Conservation (phyloP, 345 rosid species). For the Ricinus communis region DNA sequence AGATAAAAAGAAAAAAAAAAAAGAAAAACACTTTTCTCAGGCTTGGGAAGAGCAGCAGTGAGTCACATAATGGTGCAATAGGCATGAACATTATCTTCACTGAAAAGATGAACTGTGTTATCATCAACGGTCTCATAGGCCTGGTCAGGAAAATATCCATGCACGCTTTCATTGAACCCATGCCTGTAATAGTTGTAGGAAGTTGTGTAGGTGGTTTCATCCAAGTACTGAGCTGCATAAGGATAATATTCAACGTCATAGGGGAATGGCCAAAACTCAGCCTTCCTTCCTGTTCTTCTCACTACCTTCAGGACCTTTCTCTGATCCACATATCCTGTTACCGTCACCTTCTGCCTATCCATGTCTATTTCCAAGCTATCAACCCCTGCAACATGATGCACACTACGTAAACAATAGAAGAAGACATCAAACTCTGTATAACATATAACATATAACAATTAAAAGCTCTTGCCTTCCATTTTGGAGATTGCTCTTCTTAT, state of each 20-base stretch:
- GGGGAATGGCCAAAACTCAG: constrained; percentile 83
- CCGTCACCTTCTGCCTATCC: constrained; percentile 77
- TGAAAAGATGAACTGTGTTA: constrained; percentile 66
- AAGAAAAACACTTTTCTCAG: too few species aligned
- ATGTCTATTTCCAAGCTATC: constrained; percentile 71
- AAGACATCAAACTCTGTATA: too few species aligned
- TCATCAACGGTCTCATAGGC: constrained; percentile 54
- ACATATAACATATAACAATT: too few species aligned
- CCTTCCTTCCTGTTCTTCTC: constrained; percentile 73
- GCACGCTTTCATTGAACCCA: constrained; percentile 55
- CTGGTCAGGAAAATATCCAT: constrained; percentile 58
- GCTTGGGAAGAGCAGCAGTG: background rate
- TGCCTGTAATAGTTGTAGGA: constrained; percentile 58
- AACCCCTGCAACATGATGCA: constrained; percentile 47
- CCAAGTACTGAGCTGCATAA: constrained; percentile 47
- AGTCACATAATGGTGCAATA: constrained; percentile 47
- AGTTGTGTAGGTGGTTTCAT: constrained; percentile 45
- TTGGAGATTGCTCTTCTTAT: constrained; percentile 71
- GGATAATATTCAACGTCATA: constrained; percentile 74
- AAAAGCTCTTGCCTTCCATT: constrained; percentile 60
- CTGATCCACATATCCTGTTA: constrained; percentile 65
- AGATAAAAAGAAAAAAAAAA: too few species aligned
- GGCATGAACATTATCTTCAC: constrained; percentile 84
- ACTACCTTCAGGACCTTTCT: constrained; percentile 63
- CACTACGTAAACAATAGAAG: background rate